Percentiles rank a stretch among this genome's conserved stretches.
Conservation (phyloP, 1,284 basidiomycete species). For the Meira miltonrushii region DNA sequence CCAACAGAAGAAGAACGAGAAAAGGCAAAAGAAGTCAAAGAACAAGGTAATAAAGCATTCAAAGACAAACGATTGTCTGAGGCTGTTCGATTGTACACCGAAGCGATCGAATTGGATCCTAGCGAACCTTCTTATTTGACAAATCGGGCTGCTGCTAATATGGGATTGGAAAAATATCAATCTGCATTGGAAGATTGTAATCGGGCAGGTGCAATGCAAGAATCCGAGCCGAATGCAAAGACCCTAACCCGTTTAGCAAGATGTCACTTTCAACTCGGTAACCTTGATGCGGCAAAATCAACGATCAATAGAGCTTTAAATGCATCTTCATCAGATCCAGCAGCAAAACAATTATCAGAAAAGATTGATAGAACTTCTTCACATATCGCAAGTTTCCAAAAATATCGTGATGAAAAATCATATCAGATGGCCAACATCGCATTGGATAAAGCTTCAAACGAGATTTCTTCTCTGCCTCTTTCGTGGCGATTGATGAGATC, state of each 20-base stretch:
- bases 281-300: constrained; percentile 24
- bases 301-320: constrained; percentile 13
- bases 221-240: constrained; percentile 31
- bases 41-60: constrained; percentile 48
- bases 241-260: constrained; percentile 36
- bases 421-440: constrained; percentile 54
- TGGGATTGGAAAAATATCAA: constrained; percentile 71
- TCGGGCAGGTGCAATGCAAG: constrained; percentile 64
- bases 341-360: constrained; percentile 21
- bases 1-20: constrained; percentile 4
- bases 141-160: constrained; percentile 79
- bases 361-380: constrained; percentile 30
- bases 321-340: neutral
- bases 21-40: constrained; percentile 28
- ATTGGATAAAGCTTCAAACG: constrained; percentile 38
- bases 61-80: constrained; percentile 40
- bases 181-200: constrained; percentile 73
- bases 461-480: constrained; percentile 27
- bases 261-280: constrained; percentile 43
- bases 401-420: constrained; percentile 61
- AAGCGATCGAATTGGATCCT: constrained; percentile 59
- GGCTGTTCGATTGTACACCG: constrained; percentile 44
- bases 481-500: constrained; percentile 32
- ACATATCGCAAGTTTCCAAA: constrained; percentile 57
- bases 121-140: constrained; percentile 70